These are phyloP conservation scores for Botrytis galanthina DNA, from an alignment of 2,329 filamentous ascomycete species.

Conservation along the genomic window DNA sequence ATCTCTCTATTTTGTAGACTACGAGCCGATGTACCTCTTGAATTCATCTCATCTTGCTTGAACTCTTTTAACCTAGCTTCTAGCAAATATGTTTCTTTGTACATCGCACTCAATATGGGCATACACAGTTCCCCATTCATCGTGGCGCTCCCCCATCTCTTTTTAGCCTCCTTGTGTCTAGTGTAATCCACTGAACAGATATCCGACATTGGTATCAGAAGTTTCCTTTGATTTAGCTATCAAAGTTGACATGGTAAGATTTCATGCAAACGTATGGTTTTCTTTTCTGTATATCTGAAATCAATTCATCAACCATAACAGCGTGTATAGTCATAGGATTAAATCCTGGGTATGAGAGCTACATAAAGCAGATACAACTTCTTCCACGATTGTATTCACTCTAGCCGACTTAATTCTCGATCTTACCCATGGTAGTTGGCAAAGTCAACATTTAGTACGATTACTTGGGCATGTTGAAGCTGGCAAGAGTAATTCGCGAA, in stretches of 20 bases:
- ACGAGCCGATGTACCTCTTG: not conserved
- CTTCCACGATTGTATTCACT: no score
- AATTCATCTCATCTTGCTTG: not conserved
- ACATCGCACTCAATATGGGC: not conserved
- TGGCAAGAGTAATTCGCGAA: no score
- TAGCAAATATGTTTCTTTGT: not conserved
- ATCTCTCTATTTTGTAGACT: not conserved
- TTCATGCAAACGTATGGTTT: no score
- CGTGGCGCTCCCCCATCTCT: not conserved
- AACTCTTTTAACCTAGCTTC: not conserved
- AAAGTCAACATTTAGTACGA: no score
- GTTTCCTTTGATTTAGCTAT: not conserved
- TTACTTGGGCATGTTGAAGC: no score
- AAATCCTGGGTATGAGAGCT: no score
- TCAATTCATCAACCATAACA: no score
- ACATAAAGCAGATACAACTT: no score
- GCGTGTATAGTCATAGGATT: no score
- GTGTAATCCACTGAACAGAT: not conserved
- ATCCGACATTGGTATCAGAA: not conserved
- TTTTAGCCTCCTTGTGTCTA: not conserved
- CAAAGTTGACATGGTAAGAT: not conserved
- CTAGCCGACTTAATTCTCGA: no score
- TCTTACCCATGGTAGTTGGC: no score
- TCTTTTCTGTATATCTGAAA: no score
- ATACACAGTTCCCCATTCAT: not conserved